Conservation (phyloP, 2,329 filamentous ascomycete genomes). For the Fusarium sp. region DNA sequence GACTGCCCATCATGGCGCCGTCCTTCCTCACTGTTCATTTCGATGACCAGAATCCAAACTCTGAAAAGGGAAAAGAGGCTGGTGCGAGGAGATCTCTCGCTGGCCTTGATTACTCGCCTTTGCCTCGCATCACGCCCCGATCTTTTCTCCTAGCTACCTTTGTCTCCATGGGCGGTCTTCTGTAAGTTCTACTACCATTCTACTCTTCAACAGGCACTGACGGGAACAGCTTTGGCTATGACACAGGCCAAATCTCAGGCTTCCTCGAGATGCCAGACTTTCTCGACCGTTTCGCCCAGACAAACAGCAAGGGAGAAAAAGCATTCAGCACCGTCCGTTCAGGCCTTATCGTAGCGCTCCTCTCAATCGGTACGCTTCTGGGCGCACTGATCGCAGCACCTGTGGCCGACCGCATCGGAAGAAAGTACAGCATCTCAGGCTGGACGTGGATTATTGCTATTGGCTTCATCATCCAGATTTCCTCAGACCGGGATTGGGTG, state of each 20-base stretch:
- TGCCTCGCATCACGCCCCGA: conserved; percentile 52
- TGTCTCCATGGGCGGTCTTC: conserved; percentile 58
- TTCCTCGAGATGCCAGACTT: conserved; percentile 70
- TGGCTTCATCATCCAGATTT: conserved; percentile 75
- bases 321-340: conserved; percentile 64
- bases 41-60: conserved; percentile 55
- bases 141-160: conserved; percentile 53
- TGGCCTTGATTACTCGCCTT: conserved; percentile 57
- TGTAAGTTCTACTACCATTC: conserved; percentile 44
- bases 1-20: conserved; percentile 33
- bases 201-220: not conserved
- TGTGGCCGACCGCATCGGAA: conserved; percentile 72
- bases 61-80: conserved; percentile 47
- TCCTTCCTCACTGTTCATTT: conserved; percentile 49
- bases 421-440: conserved; percentile 69
- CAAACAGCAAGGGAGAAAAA: conserved; percentile 50
- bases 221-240: conserved; percentile 53
- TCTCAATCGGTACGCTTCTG: conserved; percentile 69
- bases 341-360: conserved; percentile 68
- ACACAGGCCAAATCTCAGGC: conserved; percentile 65
- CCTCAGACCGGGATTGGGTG: conserved; percentile 65
- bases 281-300: conserved; percentile 60
- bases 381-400: conserved; percentile 70
- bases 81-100: conserved; percentile 49
- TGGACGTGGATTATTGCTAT: conserved; percentile 70